These are phyloP conservation scores for Cutaneotrichosporon sp. DNA, from an alignment of 1,284 basidiomycete genomes.

Conservation along the genomic window DNA sequence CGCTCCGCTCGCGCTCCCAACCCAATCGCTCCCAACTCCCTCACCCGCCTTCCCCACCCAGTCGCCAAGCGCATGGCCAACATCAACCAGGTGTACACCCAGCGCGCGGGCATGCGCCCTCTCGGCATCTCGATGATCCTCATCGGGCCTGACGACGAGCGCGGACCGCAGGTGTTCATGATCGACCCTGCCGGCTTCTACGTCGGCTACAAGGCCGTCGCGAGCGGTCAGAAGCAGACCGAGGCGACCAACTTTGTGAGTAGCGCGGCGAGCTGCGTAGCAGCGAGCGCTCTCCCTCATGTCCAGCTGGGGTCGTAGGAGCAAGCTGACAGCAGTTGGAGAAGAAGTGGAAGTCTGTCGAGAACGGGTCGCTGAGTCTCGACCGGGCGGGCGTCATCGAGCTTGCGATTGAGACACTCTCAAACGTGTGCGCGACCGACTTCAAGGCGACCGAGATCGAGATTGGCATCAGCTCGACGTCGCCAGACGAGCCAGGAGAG, in stretches of 20 bases:
- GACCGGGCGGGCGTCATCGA: slow-evolving; percentile 84
- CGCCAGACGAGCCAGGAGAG: slow-evolving; percentile 40
- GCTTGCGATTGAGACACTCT: slow-evolving; percentile 94
- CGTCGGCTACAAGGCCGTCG: slow-evolving; percentile 95
- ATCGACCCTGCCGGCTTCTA: slow-evolving; percentile 99
- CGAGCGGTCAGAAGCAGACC: slow-evolving; percentile 96
- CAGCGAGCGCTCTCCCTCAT: no score
- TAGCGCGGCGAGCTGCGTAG: no score
- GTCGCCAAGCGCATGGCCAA: slow-evolving; percentile 92
- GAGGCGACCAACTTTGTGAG: slow-evolving; percentile 89
- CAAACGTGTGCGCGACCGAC: slow-evolving; percentile 89
- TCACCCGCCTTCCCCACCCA: slow-evolving; percentile 15
- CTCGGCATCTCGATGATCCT: slow-evolving; percentile 97
- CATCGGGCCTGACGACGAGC: slow-evolving; percentile 87
- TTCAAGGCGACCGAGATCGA: slow-evolving; percentile 70
- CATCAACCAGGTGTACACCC: slow-evolving; percentile 99
- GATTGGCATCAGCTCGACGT: slow-evolving; percentile 56
- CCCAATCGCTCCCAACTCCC: background rate
- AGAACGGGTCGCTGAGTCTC: slow-evolving; percentile 63
- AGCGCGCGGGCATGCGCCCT: slow-evolving; percentile 95
- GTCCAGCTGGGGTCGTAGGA: no score
- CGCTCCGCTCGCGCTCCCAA: no score
- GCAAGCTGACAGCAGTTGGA: slow-evolving; percentile 63
- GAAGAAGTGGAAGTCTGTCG: slow-evolving; percentile 97
- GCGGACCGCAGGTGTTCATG: slow-evolving; percentile 93